Base-by-base conservation (phyloP, 768 basidiomycete genomes). In the Rhodotorula babjevae region DNA sequence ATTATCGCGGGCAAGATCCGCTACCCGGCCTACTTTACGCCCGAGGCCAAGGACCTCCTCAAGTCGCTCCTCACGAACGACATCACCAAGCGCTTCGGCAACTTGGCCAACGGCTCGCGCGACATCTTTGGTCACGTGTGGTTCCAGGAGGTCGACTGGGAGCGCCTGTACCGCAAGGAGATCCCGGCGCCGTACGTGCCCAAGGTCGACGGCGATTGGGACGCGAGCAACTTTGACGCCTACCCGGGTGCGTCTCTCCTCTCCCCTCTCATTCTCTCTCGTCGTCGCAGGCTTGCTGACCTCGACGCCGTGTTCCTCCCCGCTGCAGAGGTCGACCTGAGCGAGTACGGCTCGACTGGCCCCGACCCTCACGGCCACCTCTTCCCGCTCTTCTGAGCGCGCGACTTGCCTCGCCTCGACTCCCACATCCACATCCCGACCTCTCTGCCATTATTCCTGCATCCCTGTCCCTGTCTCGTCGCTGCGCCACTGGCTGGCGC, bases 101-200 rank as follows among this genome's bases (percentile, higher is more conserved):
- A 99, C 80, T 87, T 97, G 83, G 90, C 89, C 57, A 92, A 93
- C 60, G 96, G 95, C 11, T 88, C 93, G 9, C 88, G 91, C 75
- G 95, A 97, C 82, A 87, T 98, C 56, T 85, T 96, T 72, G 87
- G 88, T 61, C 94, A 99, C 81, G 86, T 91, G 0, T 99, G 94
- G 93, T 97, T 97, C 63, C 85, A 89, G 80, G 93, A 93, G 23
- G 93, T 95, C 49, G 92, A 95, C 78, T 95, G 93, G 93, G 88
- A 87, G 59, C 56, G 76, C 29, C 56, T 97, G 65, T 86, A 85
- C 77, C 84, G 85, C 61, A 84, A 92, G 76, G 92, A 97, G 78
- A 97, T 99, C 67, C 90, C 90, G 23, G 91, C 96, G 33, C 96
- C 96, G 6, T 99, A 96, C 82, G 83, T 97, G 63, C 96, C 96